Base-by-base conservation (phyloP, 2,329 filamentous ascomycete species). In the Colletotrichum caudatum region DNA sequence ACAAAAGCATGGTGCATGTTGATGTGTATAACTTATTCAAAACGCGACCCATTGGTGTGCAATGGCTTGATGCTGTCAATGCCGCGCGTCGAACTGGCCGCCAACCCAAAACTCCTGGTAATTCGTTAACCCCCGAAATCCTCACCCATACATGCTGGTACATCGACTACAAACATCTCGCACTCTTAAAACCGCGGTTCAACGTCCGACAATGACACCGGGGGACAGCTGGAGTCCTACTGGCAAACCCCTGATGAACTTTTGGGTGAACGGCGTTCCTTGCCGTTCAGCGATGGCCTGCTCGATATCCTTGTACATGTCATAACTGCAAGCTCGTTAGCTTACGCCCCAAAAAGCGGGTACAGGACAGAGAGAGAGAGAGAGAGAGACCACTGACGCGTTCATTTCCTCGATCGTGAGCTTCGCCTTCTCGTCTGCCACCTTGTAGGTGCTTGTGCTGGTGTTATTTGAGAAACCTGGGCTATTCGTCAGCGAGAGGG, bases 331-430 rank as follows among this genome's bases (percentile, higher is more conserved):
- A 54, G 60, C 37, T 14, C 8, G 48, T 58, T 12, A 41, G 51
- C n/a, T 44, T 33, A 0, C 3, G 8, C 4, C 37, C 29, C 6
- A 67, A 8, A n/a, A 0, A 29, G 7, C 14, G 0, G 29, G 4
- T 18, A 0, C n/a, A 35, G 2, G 16, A 11, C n/a, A 23, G 16
- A 14, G 18, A 18, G 39, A n/a, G n/a, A n/a, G n/a, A n/a, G n/a
- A n/a, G n/a, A n/a, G n/a, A n/a, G n/a, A n/a, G n/a, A n/a, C n/a
- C 1, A 83, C 86, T 82, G 81, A 89, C 83, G 83, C 82, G 71
- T 92, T 92, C 89, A 92, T 92, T 78, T 92, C 90, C 73, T 91
- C 89, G 61, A 92, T 91, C 0, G 90, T 92, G 41, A 92, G 76
- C 73, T 90, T 90, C 58, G 88, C 84, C 74, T 83, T 86, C 75